Conservation (phyloP, 192 early-diverging fungal genomes). For the Coemansia sp. region DNA sequence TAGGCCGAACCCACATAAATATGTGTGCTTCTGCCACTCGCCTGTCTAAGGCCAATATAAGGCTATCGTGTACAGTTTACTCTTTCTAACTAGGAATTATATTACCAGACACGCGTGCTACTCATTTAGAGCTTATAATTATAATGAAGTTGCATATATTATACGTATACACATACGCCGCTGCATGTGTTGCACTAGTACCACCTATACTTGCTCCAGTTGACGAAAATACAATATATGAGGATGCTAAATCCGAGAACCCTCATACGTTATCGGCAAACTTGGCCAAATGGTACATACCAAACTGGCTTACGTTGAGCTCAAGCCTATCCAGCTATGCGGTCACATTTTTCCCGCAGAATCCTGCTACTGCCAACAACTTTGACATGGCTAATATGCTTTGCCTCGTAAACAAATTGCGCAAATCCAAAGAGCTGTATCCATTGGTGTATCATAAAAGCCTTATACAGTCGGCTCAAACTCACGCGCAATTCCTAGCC, state of each 20-base stretch:
- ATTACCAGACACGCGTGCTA: background rate
- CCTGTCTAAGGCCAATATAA: background rate
- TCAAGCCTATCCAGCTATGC: conserved; percentile 13
- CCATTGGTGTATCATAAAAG: conserved; percentile 30
- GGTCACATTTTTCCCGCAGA: conserved; percentile 32
- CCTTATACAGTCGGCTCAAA: conserved; percentile 27
- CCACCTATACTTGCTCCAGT: background rate
- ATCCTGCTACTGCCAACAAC: conserved; percentile 13
- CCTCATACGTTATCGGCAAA: background rate
- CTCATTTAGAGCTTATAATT: background rate
- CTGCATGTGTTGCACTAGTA: background rate
- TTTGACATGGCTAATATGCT: conserved; percentile 44
- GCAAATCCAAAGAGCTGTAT: conserved; percentile 10
- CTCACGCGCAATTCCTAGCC: conserved; percentile 39
- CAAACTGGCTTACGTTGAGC: conserved; percentile 1
- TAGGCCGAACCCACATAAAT: background rate
- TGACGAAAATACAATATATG: background rate
- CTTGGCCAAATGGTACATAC: background rate
- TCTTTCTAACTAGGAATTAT: background rate
- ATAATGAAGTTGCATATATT: background rate
- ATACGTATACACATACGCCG: background rate
- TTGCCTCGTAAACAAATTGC: conserved; percentile 39
- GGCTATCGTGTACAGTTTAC: background rate
- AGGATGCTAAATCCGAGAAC: background rate
- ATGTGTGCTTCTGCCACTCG: background rate